Percentiles rank a stretch among this genome's conserved stretches.
phyloP scores from a whole-genome alignment of 2,329 filamentous ascomycete genomes.

The Coniochaeta sp. region DNA sequence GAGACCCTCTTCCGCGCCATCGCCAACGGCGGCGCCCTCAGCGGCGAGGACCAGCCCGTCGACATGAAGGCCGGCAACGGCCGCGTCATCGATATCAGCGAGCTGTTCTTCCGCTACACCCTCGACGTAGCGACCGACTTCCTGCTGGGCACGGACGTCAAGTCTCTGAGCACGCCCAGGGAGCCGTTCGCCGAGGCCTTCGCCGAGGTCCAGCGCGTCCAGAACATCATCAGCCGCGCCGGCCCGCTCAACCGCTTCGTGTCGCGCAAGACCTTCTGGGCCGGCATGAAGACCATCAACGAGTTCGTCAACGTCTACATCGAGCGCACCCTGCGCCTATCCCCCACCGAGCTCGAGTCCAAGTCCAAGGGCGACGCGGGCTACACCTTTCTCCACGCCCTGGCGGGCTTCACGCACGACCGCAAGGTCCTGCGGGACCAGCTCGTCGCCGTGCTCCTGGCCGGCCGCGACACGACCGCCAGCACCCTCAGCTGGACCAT shows the following conservation, averaged over 20 bases:
- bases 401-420: slow-evolving; percentile 73
- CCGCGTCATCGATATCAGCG: slow-evolving; percentile 59
- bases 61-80: slow-evolving; percentile 56
- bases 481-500: slow-evolving; percentile 73
- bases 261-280: slow-evolving; percentile 57
- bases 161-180: slow-evolving; percentile 49
- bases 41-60: slow-evolving; percentile 56
- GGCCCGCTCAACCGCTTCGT: slow-evolving; percentile 57
- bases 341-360: slow-evolving; percentile 62
- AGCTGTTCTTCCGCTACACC: slow-evolving; percentile 78
- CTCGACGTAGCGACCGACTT: slow-evolving; percentile 85
- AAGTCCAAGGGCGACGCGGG: slow-evolving; percentile 64
- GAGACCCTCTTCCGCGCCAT: slow-evolving; percentile 65
- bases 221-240: slow-evolving; percentile 58
- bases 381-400: slow-evolving; percentile 82
- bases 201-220: slow-evolving; percentile 67
- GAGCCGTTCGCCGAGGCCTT: slow-evolving; percentile 76
- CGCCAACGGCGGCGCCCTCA: slow-evolving; percentile 46
- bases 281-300: slow-evolving; percentile 62
- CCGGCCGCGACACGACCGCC: slow-evolving; percentile 83
- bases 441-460: slow-evolving; percentile 72
- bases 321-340: slow-evolving; percentile 61
- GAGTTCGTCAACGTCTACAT: slow-evolving; percentile 73
- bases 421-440: slow-evolving; percentile 73
- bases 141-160: slow-evolving; percentile 69